Conservation (phyloP, 768 basidiomycete genomes). For the Lepiota venenata region DNA sequence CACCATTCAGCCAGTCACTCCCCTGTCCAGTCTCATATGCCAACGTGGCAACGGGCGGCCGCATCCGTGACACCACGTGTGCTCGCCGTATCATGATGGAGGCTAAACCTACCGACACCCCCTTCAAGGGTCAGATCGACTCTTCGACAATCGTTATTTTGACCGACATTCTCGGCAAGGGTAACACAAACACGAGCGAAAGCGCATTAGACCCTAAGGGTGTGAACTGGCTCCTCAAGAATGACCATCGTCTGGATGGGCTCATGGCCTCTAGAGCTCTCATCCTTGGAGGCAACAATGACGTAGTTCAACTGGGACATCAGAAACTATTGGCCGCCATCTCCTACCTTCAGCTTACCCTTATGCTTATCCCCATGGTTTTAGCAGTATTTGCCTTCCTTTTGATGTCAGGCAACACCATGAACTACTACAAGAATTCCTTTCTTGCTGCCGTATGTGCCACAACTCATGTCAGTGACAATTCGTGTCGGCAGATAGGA, state of each 20-base stretch:
- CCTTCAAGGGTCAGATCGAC: slow-evolving; percentile 12
- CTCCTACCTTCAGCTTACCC: slow-evolving; percentile 13
- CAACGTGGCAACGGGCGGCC: slow-evolving; percentile 11
- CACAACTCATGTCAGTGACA: slow-evolving; percentile 9
- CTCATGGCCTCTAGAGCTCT: slow-evolving; percentile 11
- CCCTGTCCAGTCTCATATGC: slow-evolving; percentile 7
- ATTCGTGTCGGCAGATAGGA: slow-evolving; percentile 6
- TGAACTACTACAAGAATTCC: slow-evolving; percentile 11
- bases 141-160: slow-evolving; percentile 8
- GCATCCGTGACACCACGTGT: slow-evolving; percentile 11
- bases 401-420: slow-evolving; percentile 3
- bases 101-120: background rate
- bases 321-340: slow-evolving; percentile 8
- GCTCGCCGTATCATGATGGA: background rate
- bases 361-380: slow-evolving; percentile 6
- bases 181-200: slow-evolving; percentile 5
- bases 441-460: slow-evolving; percentile 14
- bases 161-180: slow-evolving; percentile 10
- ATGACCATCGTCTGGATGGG: slow-evolving; percentile 5
- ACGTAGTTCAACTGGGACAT: background rate
- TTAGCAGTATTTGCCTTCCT: slow-evolving; percentile 3
- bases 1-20: slow-evolving; percentile 2
- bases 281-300: slow-evolving; percentile 8
- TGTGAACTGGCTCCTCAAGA: slow-evolving; percentile 4
- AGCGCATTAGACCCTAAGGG: slow-evolving; percentile 6